Base-by-base conservation (phyloP, 1,284 basidiomycete species). In the Apiotrichum veenhuisii region DNA sequence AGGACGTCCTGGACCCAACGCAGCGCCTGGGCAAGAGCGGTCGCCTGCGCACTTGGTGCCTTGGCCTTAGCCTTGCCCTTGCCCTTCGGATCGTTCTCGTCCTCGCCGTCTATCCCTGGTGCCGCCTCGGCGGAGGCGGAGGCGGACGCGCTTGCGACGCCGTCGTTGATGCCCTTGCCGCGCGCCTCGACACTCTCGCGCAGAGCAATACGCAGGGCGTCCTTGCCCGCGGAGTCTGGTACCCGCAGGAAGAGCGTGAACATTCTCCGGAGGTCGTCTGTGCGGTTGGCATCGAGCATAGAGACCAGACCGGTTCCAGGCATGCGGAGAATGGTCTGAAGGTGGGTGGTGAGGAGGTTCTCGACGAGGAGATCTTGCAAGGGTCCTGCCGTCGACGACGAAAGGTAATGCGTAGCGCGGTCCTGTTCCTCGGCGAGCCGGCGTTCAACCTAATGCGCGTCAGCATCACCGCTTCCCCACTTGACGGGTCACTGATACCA, bases 1-100 rank as follows among this genome's bases (percentile, higher is more conserved):
- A 98, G 80, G 11, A 97, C 89, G 64, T 91, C 87, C 75, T 96
- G 87, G 0, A 98, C 95, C 96, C 96, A 99, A 71, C 86, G 87
- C 54, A 97, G 79, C 1, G 95, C 96, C 10, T 77, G 67, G 12
- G 71, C 73, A 5, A 80, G 68, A 0, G 75, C 73, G 9, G 58
- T 64, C 18, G 63, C 63, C 12, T 64, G 59, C 0, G 68, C 56
- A n/a, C 58, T 58, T 11, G 68, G 66, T 12, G 62, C 72, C 30
- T 30, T 30, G n/a, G n/a, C n/a, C 52, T 81, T 82, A 8, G 80
- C 81, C 64, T 85, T 89, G 2, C 79, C 83, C 68, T 85, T 89
- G 9, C 80, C 82, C 62, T 84, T 85, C 5, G 59, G 59, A 7
- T 71, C 67, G n/a, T 49, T 55, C 23, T 53, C 60, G n/a, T 74